phyloP scores from a whole-genome alignment of 345 rosid species.

The Laguncularia racemosa region DNA sequence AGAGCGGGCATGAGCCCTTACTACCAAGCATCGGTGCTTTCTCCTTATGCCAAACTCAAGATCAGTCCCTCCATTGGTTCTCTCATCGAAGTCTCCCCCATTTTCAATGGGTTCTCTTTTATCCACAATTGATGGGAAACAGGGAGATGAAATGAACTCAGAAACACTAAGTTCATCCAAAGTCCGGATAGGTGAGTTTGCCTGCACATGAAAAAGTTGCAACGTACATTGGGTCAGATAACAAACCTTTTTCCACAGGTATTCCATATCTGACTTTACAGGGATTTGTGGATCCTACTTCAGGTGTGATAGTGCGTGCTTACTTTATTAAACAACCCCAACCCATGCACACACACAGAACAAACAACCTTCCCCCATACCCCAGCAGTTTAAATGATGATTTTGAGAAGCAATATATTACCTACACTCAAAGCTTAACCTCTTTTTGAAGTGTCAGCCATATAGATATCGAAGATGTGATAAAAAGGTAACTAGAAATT shows the following conservation, averaged over 20 bases:
- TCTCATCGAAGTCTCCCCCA: constrained; percentile 17
- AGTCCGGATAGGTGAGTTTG: constrained; percentile 71
- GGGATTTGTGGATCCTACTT: no score
- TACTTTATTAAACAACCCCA: no score
- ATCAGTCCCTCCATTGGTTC: constrained; percentile 17
- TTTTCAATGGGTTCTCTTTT: constrained; percentile 23
- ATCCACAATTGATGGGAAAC: constrained; percentile 50
- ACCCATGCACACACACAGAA: no score
- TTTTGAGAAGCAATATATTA: background rate
- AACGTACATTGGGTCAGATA: no score
- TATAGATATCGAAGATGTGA: background rate
- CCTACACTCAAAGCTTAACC: no score
- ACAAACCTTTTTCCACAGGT: no score
- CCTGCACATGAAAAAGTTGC: constrained; percentile 29
- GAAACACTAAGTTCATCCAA: constrained; percentile 65
- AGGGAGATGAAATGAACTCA: constrained; percentile 57
- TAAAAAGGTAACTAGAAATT: background rate
- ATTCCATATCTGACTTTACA: no score
- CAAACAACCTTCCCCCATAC: no score
- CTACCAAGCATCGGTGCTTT: constrained; percentile 53
- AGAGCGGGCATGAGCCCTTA: constrained; percentile 68
- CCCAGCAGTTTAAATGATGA: background rate
- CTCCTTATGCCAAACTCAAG: constrained; percentile 55
- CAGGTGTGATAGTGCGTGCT: no score
- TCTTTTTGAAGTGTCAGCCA: no score